These are phyloP conservation scores for Alternaria triticina DNA, from an alignment of 2,329 filamentous ascomycete genomes.

Conservation along the genomic window DNA sequence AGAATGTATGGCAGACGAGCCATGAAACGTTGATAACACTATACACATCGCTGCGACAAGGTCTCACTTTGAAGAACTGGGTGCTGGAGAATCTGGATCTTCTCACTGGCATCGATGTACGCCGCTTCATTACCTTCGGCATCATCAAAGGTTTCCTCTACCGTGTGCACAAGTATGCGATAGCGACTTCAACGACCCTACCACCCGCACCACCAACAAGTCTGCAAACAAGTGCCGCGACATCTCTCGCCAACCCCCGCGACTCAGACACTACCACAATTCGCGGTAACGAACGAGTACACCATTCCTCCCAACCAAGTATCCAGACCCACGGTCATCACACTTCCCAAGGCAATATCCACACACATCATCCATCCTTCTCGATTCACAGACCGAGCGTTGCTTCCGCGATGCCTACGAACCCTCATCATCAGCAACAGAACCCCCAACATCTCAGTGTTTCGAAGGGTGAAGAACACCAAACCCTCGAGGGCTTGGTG, in stretches of 20 bases:
- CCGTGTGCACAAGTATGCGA: constrained; percentile 88
- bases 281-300: constrained; percentile 17
- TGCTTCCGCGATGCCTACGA: constrained; percentile 16
- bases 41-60: constrained; percentile 83
- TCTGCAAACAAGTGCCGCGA: constrained; percentile 26
- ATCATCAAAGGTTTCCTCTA: constrained; percentile 95
- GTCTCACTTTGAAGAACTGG: constrained; percentile 87
- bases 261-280: constrained; percentile 30
- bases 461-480: constrained; percentile 14
- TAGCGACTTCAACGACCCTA: constrained; percentile 53
- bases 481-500: constrained; percentile 18
- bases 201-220: constrained; percentile 37
- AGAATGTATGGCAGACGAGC: constrained; percentile 26
- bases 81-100: constrained; percentile 75
- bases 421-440: background rate
- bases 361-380: constrained; percentile 22
- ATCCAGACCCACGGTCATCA: constrained; percentile 3
- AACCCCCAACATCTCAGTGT: constrained; percentile 10
- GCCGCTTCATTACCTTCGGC: constrained; percentile 92
- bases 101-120: constrained; percentile 80
- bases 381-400: constrained; percentile 28
- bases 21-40: constrained; percentile 70
- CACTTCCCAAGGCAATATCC: constrained; percentile 11
- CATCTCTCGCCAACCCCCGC: constrained; percentile 19
- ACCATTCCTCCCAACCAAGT: constrained; percentile 6